A percentile compares a stretch with the other conserved stretches of the same genome.
These are phyloP conservation scores for Lithocarpus polystachyus DNA, from an alignment of 306 rosid genomes.

Conservation along the genomic window DNA sequence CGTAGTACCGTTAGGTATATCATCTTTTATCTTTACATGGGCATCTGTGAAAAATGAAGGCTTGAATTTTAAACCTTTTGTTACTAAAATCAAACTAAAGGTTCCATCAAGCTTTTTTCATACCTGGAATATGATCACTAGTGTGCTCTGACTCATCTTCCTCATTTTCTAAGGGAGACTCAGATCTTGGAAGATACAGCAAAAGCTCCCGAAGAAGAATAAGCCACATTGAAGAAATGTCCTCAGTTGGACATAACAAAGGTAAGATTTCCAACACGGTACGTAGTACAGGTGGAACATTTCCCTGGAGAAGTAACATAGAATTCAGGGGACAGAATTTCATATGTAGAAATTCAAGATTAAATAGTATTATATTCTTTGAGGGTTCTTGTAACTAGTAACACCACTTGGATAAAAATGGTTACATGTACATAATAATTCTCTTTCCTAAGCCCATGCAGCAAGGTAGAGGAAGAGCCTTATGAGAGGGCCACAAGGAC, in stretches of 20 bases:
- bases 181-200: constrained; percentile 79
- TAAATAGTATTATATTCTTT: neutral
- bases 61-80: constrained; percentile 12
- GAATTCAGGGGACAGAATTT: constrained; percentile 5
- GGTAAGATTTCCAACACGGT: constrained; percentile 82
- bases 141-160: constrained; percentile 55
- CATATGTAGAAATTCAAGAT: neutral
- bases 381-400: neutral
- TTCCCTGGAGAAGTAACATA: constrained; percentile 52
- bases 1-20: constrained; percentile 53
- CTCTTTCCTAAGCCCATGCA: constrained; percentile 12
- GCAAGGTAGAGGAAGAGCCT: constrained; percentile 9
- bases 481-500: constrained; percentile 5
- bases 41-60: constrained; percentile 47
- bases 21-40: constrained; percentile 30
- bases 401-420: constrained; percentile 10
- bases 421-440: neutral
- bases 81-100: constrained; percentile 19
- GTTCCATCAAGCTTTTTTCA: constrained; percentile 23
- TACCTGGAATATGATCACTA: constrained; percentile 47
- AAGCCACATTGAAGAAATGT: constrained; percentile 84
- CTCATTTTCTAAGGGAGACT: constrained; percentile 50
- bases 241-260: constrained; percentile 64
- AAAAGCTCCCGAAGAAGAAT: constrained; percentile 69
- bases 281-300: constrained; percentile 81